phyloP scores from a whole-genome alignment of 495 filamentous ascomycete species.

The Daldinia grandis region DNA sequence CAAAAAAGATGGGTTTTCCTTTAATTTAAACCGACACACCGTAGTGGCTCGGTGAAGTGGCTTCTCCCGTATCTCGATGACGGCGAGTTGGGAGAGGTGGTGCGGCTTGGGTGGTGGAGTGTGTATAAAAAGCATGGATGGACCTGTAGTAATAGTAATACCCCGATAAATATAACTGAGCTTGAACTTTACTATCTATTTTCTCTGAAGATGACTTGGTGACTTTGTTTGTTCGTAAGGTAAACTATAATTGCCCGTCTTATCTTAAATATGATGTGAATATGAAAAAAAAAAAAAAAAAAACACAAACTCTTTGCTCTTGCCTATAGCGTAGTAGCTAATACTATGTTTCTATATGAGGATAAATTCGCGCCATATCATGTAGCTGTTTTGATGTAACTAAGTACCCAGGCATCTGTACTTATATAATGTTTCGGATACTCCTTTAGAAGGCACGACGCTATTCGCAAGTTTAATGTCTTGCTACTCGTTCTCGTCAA shows the following conservation, averaged over 20 bases:
- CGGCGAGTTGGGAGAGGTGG: neutral
- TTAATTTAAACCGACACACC: slow-evolving; percentile 14
- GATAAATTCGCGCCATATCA: too few species aligned
- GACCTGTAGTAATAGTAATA: slow-evolving; percentile 48
- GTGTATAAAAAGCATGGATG: slow-evolving; percentile 38
- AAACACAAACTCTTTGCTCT: too few species aligned
- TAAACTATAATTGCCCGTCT: neutral
- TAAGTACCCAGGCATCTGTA: too few species aligned
- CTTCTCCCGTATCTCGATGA: slow-evolving; percentile 2
- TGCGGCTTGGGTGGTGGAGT: slow-evolving; percentile 1
- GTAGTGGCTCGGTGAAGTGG: slow-evolving; percentile 22
- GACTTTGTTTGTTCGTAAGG: neutral
- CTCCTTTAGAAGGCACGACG: neutral
- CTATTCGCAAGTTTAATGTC: neutral
- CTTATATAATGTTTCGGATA: too few species aligned
- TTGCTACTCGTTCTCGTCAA: neutral
- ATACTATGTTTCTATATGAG: too few species aligned
- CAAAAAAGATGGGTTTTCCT: slow-evolving; percentile 26
- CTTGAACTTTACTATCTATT: slow-evolving; percentile 26
- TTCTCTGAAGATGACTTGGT: neutral
- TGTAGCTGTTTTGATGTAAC: too few species aligned
- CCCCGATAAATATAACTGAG: slow-evolving; percentile 39
- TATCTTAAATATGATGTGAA: too few species aligned
- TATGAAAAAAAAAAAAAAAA: too few species aligned
- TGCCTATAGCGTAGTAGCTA: too few species aligned